phyloP scores from a whole-genome alignment of 331 rosid genomes.

The Rosa hybrid region DNA sequence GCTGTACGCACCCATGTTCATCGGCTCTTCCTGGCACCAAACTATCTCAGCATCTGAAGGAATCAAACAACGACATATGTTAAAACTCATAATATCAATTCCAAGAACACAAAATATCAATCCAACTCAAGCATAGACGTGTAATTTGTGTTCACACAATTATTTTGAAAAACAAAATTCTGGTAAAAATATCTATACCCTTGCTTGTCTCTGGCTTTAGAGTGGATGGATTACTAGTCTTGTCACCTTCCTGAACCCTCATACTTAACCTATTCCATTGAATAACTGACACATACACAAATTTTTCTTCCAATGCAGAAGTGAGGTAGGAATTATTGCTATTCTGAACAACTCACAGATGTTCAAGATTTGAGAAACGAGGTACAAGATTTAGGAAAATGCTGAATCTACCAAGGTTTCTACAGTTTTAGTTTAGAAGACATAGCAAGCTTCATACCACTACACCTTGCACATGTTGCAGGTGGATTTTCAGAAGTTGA shows the following conservation, averaged over 20 bases:
- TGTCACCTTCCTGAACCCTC: background rate
- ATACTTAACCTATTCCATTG: background rate
- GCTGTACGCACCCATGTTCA: slow-evolving; percentile 95
- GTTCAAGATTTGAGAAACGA: no score
- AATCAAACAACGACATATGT: slow-evolving; percentile 24
- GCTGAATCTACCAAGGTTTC: no score
- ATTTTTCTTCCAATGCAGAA: background rate
- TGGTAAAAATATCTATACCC: background rate
- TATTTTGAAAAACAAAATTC: background rate
- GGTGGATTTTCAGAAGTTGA: no score
- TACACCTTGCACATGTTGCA: no score
- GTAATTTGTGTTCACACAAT: background rate
- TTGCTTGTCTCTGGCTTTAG: background rate
- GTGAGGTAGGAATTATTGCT: background rate
- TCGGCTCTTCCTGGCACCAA: slow-evolving; percentile 97
- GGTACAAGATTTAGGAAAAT: background rate
- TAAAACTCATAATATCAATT: background rate
- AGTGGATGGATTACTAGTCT: background rate
- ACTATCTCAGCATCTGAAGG: slow-evolving; percentile 83
- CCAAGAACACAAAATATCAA: background rate
- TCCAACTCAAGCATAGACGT: background rate
- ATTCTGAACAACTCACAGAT: background rate
- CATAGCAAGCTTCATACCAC: no score
- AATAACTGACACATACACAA: no score
- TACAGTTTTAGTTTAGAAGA: no score